Conservation (phyloP, 495 filamentous ascomycete genomes). For the Articulospora tetracladia region DNA sequence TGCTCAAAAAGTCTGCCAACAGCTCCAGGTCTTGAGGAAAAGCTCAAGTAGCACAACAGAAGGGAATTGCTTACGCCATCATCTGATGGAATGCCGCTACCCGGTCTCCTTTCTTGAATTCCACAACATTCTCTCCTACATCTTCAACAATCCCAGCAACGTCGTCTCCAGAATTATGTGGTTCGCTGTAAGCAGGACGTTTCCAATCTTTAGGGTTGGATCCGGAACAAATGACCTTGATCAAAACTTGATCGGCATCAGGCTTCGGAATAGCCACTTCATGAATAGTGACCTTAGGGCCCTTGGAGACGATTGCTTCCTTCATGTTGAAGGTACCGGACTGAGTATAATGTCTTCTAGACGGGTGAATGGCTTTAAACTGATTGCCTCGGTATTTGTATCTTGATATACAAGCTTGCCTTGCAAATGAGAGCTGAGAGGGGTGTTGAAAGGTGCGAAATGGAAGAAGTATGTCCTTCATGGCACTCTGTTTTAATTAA, state of each 20-base stretch:
- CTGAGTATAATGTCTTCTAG: slow-evolving; percentile 2
- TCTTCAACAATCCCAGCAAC: slow-evolving; percentile 80
- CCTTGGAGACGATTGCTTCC: slow-evolving; percentile 29
- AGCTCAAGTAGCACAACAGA: too few species aligned
- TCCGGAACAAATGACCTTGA: slow-evolving; percentile 60
- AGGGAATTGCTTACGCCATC: slow-evolving; percentile 12
- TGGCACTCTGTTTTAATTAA: background rate
- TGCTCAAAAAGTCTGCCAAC: background rate
- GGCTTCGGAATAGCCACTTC: slow-evolving; percentile 61
- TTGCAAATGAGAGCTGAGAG: background rate
- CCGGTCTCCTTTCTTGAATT: slow-evolving; percentile 74
- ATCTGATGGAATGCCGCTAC: slow-evolving; percentile 77
- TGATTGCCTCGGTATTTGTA: background rate
- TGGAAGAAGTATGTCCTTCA: background rate
- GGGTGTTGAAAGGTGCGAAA: too few species aligned
- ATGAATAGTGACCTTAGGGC: slow-evolving; percentile 52
- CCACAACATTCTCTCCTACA: slow-evolving; percentile 72
- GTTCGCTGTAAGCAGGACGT: slow-evolving; percentile 22
- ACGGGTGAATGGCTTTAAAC: background rate
- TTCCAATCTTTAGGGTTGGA: slow-evolving; percentile 86
- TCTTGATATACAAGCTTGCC: background rate
- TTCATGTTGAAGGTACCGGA: slow-evolving; percentile 18
- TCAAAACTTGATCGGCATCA: slow-evolving; percentile 60
- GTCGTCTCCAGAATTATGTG: slow-evolving; percentile 90
- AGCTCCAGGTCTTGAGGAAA: too few species aligned